These are phyloP conservation scores for Purpureocillium lavendulum DNA, from an alignment of 2,329 filamentous ascomycete genomes.

Conservation along the genomic window DNA sequence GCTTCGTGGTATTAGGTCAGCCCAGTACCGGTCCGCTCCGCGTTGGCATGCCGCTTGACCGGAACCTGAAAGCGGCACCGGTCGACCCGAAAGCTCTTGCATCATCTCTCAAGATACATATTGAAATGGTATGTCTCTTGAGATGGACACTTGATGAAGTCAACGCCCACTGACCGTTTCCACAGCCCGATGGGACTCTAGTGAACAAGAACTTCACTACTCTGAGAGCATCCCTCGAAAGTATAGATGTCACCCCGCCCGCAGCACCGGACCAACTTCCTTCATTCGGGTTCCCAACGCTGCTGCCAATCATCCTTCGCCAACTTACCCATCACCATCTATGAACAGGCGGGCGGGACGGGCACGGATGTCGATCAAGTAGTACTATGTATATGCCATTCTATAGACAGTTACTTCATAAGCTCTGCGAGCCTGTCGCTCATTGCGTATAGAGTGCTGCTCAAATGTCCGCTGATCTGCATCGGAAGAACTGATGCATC, in stretches of 20 bases:
- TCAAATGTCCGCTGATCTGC: conserved; percentile 8
- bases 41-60: neutral
- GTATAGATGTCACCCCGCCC: neutral
- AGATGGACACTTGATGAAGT: too few relatives aligned
- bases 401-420: too few relatives aligned
- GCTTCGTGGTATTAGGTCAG: neutral
- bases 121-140: too few relatives aligned
- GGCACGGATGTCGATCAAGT: too few relatives aligned
- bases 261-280: neutral
- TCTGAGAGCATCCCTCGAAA: neutral
- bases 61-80: neutral
- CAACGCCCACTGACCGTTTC: too few relatives aligned
- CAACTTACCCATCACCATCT: too few relatives aligned
- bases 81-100: too few relatives aligned
- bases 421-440: conserved; percentile 10
- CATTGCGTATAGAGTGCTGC: conserved; percentile 10
- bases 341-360: too few relatives aligned
- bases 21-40: neutral
- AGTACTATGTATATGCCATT: too few relatives aligned
- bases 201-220: neutral
- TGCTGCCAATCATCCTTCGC: too few relatives aligned
- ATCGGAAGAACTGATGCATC: conserved; percentile 12
- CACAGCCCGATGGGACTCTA: neutral
- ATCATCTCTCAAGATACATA: too few relatives aligned
- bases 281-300: too few relatives aligned